phyloP scores from a whole-genome alignment of 768 basidiomycete species.

The Suillus sp. region DNA sequence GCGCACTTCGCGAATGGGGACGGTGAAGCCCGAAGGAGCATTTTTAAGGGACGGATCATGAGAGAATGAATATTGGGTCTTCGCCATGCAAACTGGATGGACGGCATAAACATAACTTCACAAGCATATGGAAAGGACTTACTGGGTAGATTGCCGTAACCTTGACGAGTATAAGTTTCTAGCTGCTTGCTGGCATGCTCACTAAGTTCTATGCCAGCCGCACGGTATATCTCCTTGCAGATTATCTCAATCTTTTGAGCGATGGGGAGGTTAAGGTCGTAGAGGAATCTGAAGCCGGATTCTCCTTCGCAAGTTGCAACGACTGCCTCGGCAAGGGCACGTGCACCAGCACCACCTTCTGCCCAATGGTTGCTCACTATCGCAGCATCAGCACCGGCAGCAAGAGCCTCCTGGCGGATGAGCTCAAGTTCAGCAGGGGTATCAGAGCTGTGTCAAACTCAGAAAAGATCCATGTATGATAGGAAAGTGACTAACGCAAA shows the following conservation, averaged over 20 bases:
- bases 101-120: conserved; percentile 13
- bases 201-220: conserved; percentile 86
- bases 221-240: conserved; percentile 90
- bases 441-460: conserved; percentile 62
- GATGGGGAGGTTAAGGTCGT: conserved; percentile 81
- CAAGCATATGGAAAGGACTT: conserved; percentile 32
- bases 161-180: conserved; percentile 90
- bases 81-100: conserved; percentile 86
- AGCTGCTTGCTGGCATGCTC: conserved; percentile 84
- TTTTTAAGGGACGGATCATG: conserved; percentile 91
- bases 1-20: conserved; percentile 87
- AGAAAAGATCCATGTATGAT: background rate
- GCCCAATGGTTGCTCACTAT: conserved; percentile 99
- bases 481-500: conserved; percentile 70
- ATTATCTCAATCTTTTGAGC: conserved; percentile 89
- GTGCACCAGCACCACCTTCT: conserved; percentile 88
- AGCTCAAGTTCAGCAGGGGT: conserved; percentile 87
- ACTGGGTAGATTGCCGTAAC: conserved; percentile 80
- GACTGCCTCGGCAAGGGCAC: conserved; percentile 90
- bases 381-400: conserved; percentile 91
- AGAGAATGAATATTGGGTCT: conserved; percentile 97
- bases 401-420: conserved; percentile 75
- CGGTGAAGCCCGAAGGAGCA: conserved; percentile 88
- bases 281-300: conserved; percentile 91
- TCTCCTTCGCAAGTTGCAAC: conserved; percentile 80